Base-by-base conservation (phyloP, 495 filamentous ascomycete genomes). In the Penicillium odoratum region DNA sequence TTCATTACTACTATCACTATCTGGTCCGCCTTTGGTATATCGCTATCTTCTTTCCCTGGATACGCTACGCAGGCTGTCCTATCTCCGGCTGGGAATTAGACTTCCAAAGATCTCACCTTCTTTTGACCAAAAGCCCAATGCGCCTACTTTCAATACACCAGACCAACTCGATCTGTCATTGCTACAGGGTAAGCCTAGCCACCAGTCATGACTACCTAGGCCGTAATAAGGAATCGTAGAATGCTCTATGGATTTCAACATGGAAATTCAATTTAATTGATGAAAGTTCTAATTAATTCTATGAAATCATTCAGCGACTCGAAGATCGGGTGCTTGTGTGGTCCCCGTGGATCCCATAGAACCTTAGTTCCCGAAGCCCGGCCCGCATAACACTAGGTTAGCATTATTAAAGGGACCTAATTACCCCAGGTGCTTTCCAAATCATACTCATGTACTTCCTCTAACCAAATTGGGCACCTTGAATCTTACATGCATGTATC, bases 321-420 rank as follows among this genome's bases (percentile, higher is more conserved):
- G 21, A 21, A 21, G 21, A 21, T 21, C 21, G 21, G 21, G 21
- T 21, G 21, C 1, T 49, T 30, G n/a, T 18, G 33, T 51, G 49
- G 38, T 40, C 15, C 34, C 38, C 10, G 38, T n/a, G 7, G 26
- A 33, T 29, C 25, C 47, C 47, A 29, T 15, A 49, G 33, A 36
- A 8, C 29, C 47, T 28, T 57, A 55, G 59, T 55, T 55, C 55
- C 55, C 55, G 53, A 53, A 43, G 16, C 43, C 53, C 57, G 52
- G 52, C 60, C 51, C 45, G 48, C 34, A 62, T 59, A 62, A 54
- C 59, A 21, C 63, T 57, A 59, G 64, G 57, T 66, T 58, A 56
- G 21, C 33, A 47, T 42, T 28, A 58, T 31, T 33, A 43, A 36
- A 45, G 13, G 10, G 30, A 9, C 5, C 6, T 5, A 3, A 6